Conservation (phyloP, 495 filamentous ascomycete genomes). For the Daldinia grandis region DNA sequence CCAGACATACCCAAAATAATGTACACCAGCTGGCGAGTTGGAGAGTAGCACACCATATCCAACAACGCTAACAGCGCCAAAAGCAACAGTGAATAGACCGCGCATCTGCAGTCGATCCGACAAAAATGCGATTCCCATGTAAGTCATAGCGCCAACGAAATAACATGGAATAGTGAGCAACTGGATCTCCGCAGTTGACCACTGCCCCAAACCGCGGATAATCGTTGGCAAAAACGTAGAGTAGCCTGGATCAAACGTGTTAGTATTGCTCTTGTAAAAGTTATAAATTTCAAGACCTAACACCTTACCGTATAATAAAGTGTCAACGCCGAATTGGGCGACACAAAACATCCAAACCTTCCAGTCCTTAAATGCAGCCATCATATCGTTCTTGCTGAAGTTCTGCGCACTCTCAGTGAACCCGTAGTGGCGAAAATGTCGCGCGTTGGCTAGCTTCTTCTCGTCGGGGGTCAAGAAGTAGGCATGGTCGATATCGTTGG, state of each 20-base stretch:
- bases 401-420: constrained; percentile 67
- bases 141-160: constrained; percentile 70
- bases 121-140: constrained; percentile 67
- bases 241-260: constrained; percentile 56
- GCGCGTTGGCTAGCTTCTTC: constrained; percentile 56
- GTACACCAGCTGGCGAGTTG: constrained; percentile 64
- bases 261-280: not conserved
- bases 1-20: constrained; percentile 63
- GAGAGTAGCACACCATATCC: constrained; percentile 75
- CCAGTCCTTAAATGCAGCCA: constrained; percentile 65
- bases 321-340: constrained; percentile 73
- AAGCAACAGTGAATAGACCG: constrained; percentile 66
- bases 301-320: constrained; percentile 71
- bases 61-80: constrained; percentile 66
- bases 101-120: constrained; percentile 70
- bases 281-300: not conserved
- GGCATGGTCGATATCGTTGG: constrained; percentile 70
- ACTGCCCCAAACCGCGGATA: constrained; percentile 71
- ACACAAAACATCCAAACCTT: constrained; percentile 71
- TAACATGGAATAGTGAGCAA: constrained; percentile 84
- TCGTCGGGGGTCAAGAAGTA: constrained; percentile 70
- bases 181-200: constrained; percentile 70
- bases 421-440: constrained; percentile 61
- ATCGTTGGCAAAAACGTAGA: constrained; percentile 82
- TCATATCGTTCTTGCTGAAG: constrained; percentile 62